Evolutionary conservation across 2,329 filamentous ascomycete genomes (phyloP), one percentile per base, ranked within the genome.

Genomic region (Ascochyta lentis): DNA sequence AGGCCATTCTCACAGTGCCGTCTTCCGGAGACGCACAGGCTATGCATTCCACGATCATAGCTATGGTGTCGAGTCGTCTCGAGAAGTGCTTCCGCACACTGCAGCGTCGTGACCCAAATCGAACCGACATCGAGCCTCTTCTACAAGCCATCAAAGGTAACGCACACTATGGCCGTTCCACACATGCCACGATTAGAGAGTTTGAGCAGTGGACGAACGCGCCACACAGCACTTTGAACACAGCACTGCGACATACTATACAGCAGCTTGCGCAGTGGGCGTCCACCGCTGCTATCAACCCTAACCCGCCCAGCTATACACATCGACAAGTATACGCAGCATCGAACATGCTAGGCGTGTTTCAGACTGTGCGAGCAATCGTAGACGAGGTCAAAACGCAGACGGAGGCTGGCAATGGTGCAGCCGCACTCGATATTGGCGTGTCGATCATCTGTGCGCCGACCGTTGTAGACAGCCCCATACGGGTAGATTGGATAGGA

Each of bases 31-130:
- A 94, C 68, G 89, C 90, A 10, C 84, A 83, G 49, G 80, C 83
- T 3, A 90, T 91, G 86, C 84, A 92, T 49, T 81, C 83, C 4
- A 86, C 88, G 0, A 88, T 93, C 13, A 80, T 92, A 33, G 89
- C 86, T 33, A 87, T 91, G 35, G 83, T 91, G 1, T 88, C 89
- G 1, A 86, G 85, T 55, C 86, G 86, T 0, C 76, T 93, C 2
- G 87, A 90, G 64, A 83, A 86, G 56, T 85, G 86, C 2, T 81
- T 94, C 13, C 83, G 86, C 26, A 84, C 83, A 13, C 84, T 91
- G 49, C 87, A 90, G 65, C 83, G 84, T 24, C 84, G 85, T 27
- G 84, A 90, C 40, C 88, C 89, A 0, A 83, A 83, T 45, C 87
- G 86, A 45, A 86, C 87, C 59, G 87, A 90, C 44, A 83, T 92